These are phyloP conservation scores for Aegilops bicornis DNA, from an alignment of 176 grass and related monocot species.

Conservation along the genomic window DNA sequence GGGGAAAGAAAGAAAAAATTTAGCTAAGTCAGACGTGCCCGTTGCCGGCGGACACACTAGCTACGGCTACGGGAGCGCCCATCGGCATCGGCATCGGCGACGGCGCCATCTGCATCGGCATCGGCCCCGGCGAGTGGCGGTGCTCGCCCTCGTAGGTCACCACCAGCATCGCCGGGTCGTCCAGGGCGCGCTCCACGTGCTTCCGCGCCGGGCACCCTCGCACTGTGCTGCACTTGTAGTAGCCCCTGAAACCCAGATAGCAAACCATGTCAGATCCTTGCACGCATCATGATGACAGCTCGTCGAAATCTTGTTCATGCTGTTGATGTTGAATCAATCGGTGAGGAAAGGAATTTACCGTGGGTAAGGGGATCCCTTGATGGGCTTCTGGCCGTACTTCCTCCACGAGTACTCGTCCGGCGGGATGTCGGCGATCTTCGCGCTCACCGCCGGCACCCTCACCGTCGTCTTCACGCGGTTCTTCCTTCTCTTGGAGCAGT, in stretches of 20 bases:
- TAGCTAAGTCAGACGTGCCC: slow-evolving; percentile 13
- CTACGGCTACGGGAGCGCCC: not conserved
- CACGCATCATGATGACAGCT: no score
- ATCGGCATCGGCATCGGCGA: not conserved
- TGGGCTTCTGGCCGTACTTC: slow-evolving; percentile 98
- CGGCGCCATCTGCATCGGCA: not conserved
- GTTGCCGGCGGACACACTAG: slow-evolving; percentile 33
- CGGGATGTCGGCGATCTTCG: slow-evolving; percentile 89
- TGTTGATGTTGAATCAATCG: not conserved
- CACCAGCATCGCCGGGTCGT: slow-evolving; percentile 87
- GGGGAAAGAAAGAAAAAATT: not conserved
- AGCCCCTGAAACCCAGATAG: slow-evolving; percentile 24
- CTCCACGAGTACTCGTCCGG: slow-evolving; percentile 95
- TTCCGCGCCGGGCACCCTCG: slow-evolving; percentile 81
- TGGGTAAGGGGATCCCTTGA: slow-evolving; percentile 94
- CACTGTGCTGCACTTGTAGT: slow-evolving; percentile 98
- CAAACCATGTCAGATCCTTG: not conserved
- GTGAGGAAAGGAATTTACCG: slow-evolving; percentile 37
- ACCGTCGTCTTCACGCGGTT: slow-evolving; percentile 70
- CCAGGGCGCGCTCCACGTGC: slow-evolving; percentile 93
- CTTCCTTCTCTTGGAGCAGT: slow-evolving; percentile 95
- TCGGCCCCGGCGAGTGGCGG: slow-evolving; percentile 48
- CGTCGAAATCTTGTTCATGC: not conserved
- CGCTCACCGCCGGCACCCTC: slow-evolving; percentile 80
- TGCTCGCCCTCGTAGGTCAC: slow-evolving; percentile 98